These are phyloP conservation scores for Chrysoporthe puriensis DNA, from an alignment of 2,329 filamentous ascomycete species.

Conservation along the genomic window DNA sequence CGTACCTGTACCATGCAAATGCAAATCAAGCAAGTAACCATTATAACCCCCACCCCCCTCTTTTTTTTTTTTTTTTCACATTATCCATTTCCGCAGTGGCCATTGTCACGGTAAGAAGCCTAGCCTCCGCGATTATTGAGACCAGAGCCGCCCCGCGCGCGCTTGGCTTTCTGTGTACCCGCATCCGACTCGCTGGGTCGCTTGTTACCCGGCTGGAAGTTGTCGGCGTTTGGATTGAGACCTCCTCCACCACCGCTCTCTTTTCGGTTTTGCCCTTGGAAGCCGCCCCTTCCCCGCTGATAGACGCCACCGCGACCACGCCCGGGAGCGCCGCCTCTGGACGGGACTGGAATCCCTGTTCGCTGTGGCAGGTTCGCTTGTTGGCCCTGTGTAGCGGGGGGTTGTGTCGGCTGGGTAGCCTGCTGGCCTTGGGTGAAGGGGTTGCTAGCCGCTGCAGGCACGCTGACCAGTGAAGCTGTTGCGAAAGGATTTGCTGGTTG, in stretches of 20 bases:
- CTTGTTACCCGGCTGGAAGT: constrained; percentile 60
- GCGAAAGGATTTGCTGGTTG: constrained; percentile 29
- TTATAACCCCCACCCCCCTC: no score
- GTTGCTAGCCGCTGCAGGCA: constrained; percentile 8
- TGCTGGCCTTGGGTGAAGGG: constrained; percentile 25
- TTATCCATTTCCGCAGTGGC: neutral
- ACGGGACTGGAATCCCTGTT: constrained; percentile 34
- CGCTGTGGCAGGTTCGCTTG: constrained; percentile 29
- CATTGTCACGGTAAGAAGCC: neutral
- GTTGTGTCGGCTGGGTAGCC: constrained; percentile 28
- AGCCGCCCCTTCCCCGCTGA: constrained; percentile 37
- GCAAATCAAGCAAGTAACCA: neutral
- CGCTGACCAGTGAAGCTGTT: constrained; percentile 10
- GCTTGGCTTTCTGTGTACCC: constrained; percentile 39
- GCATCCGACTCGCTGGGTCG: constrained; percentile 47
- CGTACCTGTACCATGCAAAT: constrained; percentile 6
- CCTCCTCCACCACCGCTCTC: constrained; percentile 45
- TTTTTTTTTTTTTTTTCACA: neutral
- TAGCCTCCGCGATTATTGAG: constrained; percentile 1
- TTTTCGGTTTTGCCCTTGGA: constrained; percentile 43
- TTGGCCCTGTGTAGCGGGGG: constrained; percentile 16
- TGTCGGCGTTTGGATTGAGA: constrained; percentile 55
- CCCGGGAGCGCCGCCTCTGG: constrained; percentile 31
- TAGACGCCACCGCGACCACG: constrained; percentile 35
- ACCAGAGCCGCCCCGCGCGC: constrained; percentile 38